Evolutionary conservation across 1,139 yeast species (phyloP), one percentile per base, ranked within the genome.

Genomic region (Yamadazyma dendronema): DNA sequence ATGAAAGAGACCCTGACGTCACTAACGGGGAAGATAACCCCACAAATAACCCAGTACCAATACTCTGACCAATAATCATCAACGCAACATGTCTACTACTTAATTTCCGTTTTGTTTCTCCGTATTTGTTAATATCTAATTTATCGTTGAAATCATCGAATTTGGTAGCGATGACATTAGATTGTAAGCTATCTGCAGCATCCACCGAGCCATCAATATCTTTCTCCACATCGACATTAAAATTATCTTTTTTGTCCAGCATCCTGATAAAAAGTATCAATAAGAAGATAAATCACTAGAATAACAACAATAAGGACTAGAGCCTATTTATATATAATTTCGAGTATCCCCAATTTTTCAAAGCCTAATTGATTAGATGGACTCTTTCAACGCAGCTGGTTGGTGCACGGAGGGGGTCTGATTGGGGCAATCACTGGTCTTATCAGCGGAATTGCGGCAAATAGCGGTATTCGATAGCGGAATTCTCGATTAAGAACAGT

Each of bases 11-110:
- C 8, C 74, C 74, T 6, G 65, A 55, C 3, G 57, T 54, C 37
- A 55, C 56, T 37, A 67, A 56, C 2, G 72, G 71, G 3, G 57
- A 38, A 13, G 62, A 53, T 34, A 66, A 48, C 14, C 72, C 71
- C 26, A 67, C 54, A 47, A 67, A 72, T 31, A 72, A 55, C 35
- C 79, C 79, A 3, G 76, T 65, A 22, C 79, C 78, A 33, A 74
- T 70, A 39, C 71, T 59, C 39, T 74, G 77, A n/a, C 79, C 79
- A 33, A 74, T 67, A 34, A 74, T 69, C 62, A 74, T 69, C 48
- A 74, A 61, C 30, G 69, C 59, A 15, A 74, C 67, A 52, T 74
- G 79, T 32, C 79, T 60, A 10, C 68, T 54, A 29, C 61, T 59
- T 30, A 74, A 56, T 32, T 62, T 63, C 43, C 77, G 58, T 40